Base-by-base conservation (phyloP, 352 stramenopile genomes). In the Phytophthora vignae region DNA sequence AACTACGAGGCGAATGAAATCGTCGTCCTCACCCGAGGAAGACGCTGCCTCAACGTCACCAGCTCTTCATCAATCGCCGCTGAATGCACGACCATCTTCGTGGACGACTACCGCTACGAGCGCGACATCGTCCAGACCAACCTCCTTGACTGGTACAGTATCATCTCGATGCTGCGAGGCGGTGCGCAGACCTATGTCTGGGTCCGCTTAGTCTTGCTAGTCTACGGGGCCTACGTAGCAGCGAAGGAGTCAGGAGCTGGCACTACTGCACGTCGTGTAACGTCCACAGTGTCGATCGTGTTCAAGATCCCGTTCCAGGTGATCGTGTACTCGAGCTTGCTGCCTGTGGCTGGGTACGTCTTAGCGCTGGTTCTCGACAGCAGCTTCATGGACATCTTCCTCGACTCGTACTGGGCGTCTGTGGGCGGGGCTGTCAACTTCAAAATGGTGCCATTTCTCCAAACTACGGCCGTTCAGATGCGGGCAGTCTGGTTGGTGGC, bases 31-130 rank as follows among this genome's bases (percentile, higher is more conserved):
- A 79, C 71, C 5, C 67, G 79, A 10, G 79, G 79, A 0, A 78
- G 62, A 17, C 66, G 33, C 15, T 84, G 79, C 33, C 27, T 33
- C 25, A 17, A 21, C 9, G 9, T 7, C 44, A 12, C 10, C 44
- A 49, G 53, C 3, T 58, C 49, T 3, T 11, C 55, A 1, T 53
- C 8, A 0, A 40, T n/a, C 17, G 5, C 31, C 1, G 38, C 40
- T 14, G 29, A 4, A 17, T 86, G 76, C 40, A 53, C 36, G 11
- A 87, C 81, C 0, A 59, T 85, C 0, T 71, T 85, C 25, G 53
- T 87, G 11, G 81, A 89, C 48, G 81, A 89, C 57, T 90, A 85
- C 15, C 76, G 85, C 38, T 93, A 90, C 29, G 81, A 90, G 38
- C 76, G 82, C 1, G 67, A 72, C 6, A 69, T 71, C 7, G 49